A percentile compares a stretch with the other conserved stretches of the same genome.
phyloP scores from a whole-genome alignment of 2,329 filamentous ascomycete species.

The Trichoderma sp. region DNA sequence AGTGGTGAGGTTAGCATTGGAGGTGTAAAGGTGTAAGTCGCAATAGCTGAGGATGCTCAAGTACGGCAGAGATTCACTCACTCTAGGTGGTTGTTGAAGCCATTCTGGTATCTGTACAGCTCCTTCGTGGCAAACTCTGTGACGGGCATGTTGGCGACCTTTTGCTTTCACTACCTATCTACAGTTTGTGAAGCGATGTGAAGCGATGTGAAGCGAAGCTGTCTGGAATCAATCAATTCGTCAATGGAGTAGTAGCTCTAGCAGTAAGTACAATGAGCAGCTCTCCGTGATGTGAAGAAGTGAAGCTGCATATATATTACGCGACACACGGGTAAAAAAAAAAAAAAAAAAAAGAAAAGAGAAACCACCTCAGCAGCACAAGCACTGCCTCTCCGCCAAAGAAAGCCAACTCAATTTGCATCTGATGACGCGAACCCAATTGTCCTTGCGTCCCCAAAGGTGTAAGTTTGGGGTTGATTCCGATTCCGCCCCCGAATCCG shows the following conservation, averaged over 20 bases:
- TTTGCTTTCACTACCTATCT: neutral
- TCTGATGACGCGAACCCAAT: conserved; percentile 12
- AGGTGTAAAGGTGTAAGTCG: neutral
- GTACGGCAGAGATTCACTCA: conserved; percentile 35
- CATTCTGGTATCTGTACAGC: conserved; percentile 73
- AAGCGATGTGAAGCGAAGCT: neutral
- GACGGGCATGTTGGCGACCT: conserved; percentile 44
- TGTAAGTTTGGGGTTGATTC: neutral
- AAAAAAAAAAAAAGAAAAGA: neutral
- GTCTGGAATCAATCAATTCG: neutral
- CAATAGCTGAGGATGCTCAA: neutral
- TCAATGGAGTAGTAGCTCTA: neutral
- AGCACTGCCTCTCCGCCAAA: neutral
- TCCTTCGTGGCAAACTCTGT: conserved; percentile 49
- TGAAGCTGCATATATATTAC: neutral
- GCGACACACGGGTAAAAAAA: neutral
- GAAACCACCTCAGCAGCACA: neutral
- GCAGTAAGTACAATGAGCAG: neutral
- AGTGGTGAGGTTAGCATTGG: neutral
- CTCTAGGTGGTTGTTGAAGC: conserved; percentile 77
- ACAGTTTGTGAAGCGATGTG: neutral
- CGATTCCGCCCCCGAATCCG: conserved; percentile 15
- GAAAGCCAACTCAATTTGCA: neutral
- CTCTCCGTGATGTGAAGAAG: neutral
- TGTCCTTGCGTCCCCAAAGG: neutral